Evolutionary conservation across 148 eudicot genomes (phyloP), one percentile per base, ranked within the genome.

Genomic region (Camellia sinensis): DNA sequence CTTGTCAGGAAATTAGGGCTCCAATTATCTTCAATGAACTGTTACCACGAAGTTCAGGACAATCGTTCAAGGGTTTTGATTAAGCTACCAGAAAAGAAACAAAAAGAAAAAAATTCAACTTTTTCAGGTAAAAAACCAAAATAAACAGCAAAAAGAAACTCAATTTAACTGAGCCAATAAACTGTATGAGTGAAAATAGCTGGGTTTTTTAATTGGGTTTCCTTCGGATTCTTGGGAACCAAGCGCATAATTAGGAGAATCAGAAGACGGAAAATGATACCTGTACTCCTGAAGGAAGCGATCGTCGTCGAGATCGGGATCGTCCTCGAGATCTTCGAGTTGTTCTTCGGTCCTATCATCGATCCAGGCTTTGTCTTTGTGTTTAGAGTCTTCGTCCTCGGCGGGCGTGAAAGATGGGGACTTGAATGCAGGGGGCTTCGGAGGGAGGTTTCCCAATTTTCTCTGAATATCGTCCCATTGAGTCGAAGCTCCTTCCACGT

Each of bases 391-490:
- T 40, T 88, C 89, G 57, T 89, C 98, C 6, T 85, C 92, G 1
- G 94, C 93, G 0, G 98, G 98, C 17, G 85, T 60, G 54, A 88
- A 95, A 0, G 89, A 62, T 2, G 91, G 86, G 0, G 93, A 97
- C 78, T 92, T 92, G 79, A 92, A 93, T 1, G 89, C 80, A 9
- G 97, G 93, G 0, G 93, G 86, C 73, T 95, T 95, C 5, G 85
- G 84, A 0, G 97, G 97, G 2, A 93, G 86, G 61, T 95, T 93
- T 0, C 97, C 97, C 13, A 89, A 87, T 79, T 93, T 95, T 3
- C 96, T 79, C 79, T 95, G 98, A 64, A 93, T 86, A 61, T 95
- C 98, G 72, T 93, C 98, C 97, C 97, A 95, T 45, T 95, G 94
- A 3, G 94, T 95, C 3, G 97, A 85, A 6, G 96, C 77, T 87